Evolutionary conservation across 768 basidiomycete genomes (phyloP), one percentile per base, ranked within the genome.

Genomic region (Gymnopilus junonius): DNA sequence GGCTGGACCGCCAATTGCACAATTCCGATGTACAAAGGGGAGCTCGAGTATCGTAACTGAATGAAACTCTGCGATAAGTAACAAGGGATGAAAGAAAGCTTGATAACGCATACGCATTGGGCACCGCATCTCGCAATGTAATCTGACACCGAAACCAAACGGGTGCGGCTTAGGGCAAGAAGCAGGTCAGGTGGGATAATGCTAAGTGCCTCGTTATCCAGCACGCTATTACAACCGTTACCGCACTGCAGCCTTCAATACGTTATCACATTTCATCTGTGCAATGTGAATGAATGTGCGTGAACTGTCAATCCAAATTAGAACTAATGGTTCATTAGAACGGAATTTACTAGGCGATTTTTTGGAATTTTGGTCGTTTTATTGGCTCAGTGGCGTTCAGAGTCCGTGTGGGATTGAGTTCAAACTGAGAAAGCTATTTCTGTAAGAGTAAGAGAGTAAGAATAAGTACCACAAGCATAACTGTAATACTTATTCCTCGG

Each of bases 141-240:
- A 27, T 40, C 34, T 20, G 37, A 37, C 37, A 29, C 37, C 37
- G 37, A 39, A 14, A 29, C 54, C 37, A 37, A 55, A 55, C 37
- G 34, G 4, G 54, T 55, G 35, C 54, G 37, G 34, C 54, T 55
- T 23, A 27, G 54, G 54, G 25, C 35, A 55, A 17, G 23, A 55
- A 40, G 54, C 37, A 40, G 21, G 54, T 55, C 54, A 55, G 54
- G 54, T 55, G 54, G 11, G 48, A 14, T 29, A 10, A 51, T 51
- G n/a, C 17, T 51, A 29, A 32, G 17, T 29, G 48, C 48, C 17
- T 20, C 12, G 29, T 51, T 32, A 3, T 14, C 25, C 27, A 29
- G n/a, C 27, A 17, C 15, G 4, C 46, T 15, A 15, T 10, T 27
- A 32, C 48, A 32, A 15, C 8, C 31, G 15, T 1, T 29, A 8